Evolutionary conservation across 2,329 filamentous ascomycete genomes (phyloP).

Genomic region (Neofusicoccum ribis): DNA sequence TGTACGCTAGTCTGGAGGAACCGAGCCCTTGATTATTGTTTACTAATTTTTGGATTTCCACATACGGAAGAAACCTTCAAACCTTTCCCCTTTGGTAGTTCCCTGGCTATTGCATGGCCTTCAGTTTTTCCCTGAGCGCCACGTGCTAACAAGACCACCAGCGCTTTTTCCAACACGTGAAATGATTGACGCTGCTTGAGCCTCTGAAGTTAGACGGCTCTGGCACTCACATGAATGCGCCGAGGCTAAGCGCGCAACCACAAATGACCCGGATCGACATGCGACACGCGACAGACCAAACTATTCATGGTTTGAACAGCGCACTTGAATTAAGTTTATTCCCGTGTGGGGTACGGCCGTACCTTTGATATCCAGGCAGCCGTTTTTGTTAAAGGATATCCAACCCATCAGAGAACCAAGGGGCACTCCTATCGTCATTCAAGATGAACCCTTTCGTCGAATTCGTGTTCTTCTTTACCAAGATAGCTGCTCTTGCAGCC

Average conservation of each 20-base stretch:
- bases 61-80: too few species aligned
- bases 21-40: too few species aligned
- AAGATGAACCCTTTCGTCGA: neutral
- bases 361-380: neutral
- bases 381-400: neutral
- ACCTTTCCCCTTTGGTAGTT: too few species aligned
- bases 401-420: neutral
- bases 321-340: neutral
- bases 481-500: neutral
- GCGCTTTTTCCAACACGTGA: too few species aligned
- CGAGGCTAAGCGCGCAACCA: neutral
- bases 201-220: too few species aligned
- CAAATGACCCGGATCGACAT: neutral
- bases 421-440: too few species aligned
- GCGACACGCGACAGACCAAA: neutral
- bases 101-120: too few species aligned
- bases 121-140: too few species aligned
- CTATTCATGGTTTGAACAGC: neutral
- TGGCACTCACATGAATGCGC: neutral
- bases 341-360: neutral
- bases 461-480: neutral
- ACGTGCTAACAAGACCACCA: too few species aligned
- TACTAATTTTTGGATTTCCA: too few species aligned
- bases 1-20: too few species aligned
- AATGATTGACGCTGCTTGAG: too few species aligned